Conservation (phyloP, 1,284 basidiomycete species). For the Erythrobasidium hasegawianum region DNA sequence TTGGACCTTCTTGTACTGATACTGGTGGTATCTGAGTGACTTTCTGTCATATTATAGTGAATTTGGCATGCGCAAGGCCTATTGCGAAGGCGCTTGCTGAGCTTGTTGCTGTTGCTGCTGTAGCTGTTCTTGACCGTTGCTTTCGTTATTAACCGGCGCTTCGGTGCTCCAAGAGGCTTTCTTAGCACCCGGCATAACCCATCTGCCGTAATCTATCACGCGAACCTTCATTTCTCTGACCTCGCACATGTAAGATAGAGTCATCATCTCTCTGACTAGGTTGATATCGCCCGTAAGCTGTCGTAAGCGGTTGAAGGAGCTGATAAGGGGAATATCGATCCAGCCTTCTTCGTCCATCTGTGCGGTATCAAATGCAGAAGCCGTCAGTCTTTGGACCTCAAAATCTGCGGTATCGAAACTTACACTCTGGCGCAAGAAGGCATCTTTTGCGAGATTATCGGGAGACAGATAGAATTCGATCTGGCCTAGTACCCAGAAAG, state of each 20-base stretch:
- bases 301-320: slow-evolving; percentile 79
- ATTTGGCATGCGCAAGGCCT: no score
- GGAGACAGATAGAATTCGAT: slow-evolving; percentile 84
- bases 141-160: background rate
- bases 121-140: background rate
- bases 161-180: slow-evolving; percentile 20
- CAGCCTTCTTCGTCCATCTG: slow-evolving; percentile 88
- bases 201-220: slow-evolving; percentile 7
- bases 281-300: slow-evolving; percentile 63
- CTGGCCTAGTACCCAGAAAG: slow-evolving; percentile 51
- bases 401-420: no score
- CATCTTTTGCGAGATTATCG: slow-evolving; percentile 78
- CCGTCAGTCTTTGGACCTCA: no score
- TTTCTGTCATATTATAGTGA: no score
- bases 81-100: background rate
- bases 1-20: no score
- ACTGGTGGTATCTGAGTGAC: no score
- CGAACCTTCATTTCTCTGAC: slow-evolving; percentile 53
- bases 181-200: slow-evolving; percentile 23
- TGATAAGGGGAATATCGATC: slow-evolving; percentile 73
- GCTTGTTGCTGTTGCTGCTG: background rate
- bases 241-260: slow-evolving; percentile 65
- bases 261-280: slow-evolving; percentile 68
- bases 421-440: slow-evolving; percentile 71
- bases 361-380: background rate